Evolutionary conservation across 2,329 filamentous ascomycete species (phyloP), one percentile per base, ranked within the genome.

Genomic region (Phaeosphaeria sp.): DNA sequence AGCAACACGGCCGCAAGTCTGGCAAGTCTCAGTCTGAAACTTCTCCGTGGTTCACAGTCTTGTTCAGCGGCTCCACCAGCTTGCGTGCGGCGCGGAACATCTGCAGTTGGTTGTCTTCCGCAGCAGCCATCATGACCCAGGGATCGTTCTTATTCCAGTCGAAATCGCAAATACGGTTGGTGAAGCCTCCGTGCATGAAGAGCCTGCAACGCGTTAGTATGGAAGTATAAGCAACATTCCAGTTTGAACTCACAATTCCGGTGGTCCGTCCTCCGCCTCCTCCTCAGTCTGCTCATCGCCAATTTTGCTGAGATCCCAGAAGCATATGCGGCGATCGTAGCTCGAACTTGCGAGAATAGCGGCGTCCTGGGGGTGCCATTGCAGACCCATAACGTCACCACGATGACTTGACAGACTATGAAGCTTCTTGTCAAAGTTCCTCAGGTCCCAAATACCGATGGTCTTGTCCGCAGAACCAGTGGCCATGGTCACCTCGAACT

Each of bases 121-220:
- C 95, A 17, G 95, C 93, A 60, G 91, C 96, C 77, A 93, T 93
- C 66, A 99, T 91, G 54, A 97, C 87, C 96, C 96, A 99, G 4
- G 94, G 93, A 71, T 97, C 93, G 75, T 96, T 97, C 67, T 88
- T 87, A 78, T 99, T 99, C 94, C 94, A 99, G 79, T 91, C 94
- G 74, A 99, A 99, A 78, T 99, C 96, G 36, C 92, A 93, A 60
- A 99, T 87, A 66, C 96, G 91, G 79, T 97, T 97, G 11, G 95
- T 99, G 81, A 99, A 96, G 30, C 95, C 95, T 60, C 95, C 95
- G 72, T 99, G 95, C 93, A 99, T 98, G 80, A 99, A 99, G 1
- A 99, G 82, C 47, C 91, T 93, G 61, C 13, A 11, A 1, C 27
- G 4, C 21, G 52, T 69, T 58, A 72, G 65, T 49, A 27, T 17